phyloP scores from a whole-genome alignment of 108 stramenopile genomes.

The Nitzschia sp. region DNA sequence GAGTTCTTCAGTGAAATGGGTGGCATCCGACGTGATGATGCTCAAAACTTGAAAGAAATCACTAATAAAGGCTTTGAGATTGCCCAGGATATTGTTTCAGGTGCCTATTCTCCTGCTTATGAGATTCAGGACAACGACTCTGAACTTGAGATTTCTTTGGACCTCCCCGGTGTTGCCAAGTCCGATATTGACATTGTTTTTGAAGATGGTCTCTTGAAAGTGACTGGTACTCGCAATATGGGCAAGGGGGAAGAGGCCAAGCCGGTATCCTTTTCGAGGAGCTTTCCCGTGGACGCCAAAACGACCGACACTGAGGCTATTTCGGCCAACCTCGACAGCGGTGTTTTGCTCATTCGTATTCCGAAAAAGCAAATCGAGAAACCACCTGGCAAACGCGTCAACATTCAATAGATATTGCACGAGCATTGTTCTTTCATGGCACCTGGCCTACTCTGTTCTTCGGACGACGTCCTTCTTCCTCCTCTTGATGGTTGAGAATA shows the following conservation, averaged over 20 bases:
- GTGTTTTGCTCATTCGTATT: conserved; percentile 22
- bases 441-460: no score
- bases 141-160: background rate
- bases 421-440: no score
- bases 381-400: background rate
- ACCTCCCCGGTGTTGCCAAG: conserved; percentile 5
- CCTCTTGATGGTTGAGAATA: no score
- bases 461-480: no score
- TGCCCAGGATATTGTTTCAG: background rate
- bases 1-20: background rate
- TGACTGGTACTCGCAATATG: conserved; percentile 1
- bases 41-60: background rate
- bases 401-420: conserved; percentile 3
- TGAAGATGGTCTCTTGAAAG: background rate
- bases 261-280: conserved; percentile 7
- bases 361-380: conserved; percentile 13
- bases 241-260: background rate
- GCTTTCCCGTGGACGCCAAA: background rate
- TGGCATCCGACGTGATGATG: background rate
- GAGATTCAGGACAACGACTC: background rate
- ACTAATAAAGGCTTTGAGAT: background rate
- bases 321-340: conserved; percentile 16
- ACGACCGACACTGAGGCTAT: conserved; percentile 7
- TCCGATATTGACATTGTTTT: background rate
- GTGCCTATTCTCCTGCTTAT: conserved; percentile 1